A percentile compares a stretch with the other conserved stretches of the same genome.
These are phyloP conservation scores for Rhizopogon rudus DNA, from an alignment of 768 basidiomycete species.

Conservation along the genomic window DNA sequence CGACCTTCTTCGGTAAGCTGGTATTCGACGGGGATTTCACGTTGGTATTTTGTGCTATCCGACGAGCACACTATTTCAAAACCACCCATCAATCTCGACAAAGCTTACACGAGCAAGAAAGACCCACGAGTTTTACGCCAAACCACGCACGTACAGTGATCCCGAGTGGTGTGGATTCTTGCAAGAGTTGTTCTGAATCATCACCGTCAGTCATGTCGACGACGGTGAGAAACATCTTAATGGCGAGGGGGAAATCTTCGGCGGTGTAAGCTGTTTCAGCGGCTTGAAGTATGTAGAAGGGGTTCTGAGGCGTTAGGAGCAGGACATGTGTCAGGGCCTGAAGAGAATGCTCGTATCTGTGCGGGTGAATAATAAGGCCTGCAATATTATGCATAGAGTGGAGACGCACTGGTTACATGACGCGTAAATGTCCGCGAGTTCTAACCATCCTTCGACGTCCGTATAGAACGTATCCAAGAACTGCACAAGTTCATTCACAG, in stretches of 20 bases:
- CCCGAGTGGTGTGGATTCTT: conserved; percentile 44
- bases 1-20: conserved; percentile 45
- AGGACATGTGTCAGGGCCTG: conserved; percentile 79
- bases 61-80: conserved; percentile 50
- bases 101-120: background rate
- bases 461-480: conserved; percentile 86
- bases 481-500: conserved; percentile 64
- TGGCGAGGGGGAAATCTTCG: conserved; percentile 66
- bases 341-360: conserved; percentile 67
- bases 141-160: conserved; percentile 74
- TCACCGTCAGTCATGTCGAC: conserved; percentile 74
- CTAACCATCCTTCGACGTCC: conserved; percentile 85
- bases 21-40: conserved; percentile 55
- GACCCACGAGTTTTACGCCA: conserved; percentile 73
- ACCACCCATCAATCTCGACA: background rate
- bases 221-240: conserved; percentile 74
- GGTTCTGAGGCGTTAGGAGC: conserved; percentile 80
- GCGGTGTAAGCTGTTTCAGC: conserved; percentile 87
- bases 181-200: conserved; percentile 40
- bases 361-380: background rate
- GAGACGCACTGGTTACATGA: conserved; percentile 64
- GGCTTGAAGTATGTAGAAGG: conserved; percentile 76
- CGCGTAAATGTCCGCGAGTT: conserved; percentile 77
- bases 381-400: background rate
- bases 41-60: conserved; percentile 39